Percentiles rank a stretch among this genome's conserved stretches.
Evolutionary conservation across 805 yeast species (phyloP).

Genomic region (Monosporozyma solicola): DNA sequence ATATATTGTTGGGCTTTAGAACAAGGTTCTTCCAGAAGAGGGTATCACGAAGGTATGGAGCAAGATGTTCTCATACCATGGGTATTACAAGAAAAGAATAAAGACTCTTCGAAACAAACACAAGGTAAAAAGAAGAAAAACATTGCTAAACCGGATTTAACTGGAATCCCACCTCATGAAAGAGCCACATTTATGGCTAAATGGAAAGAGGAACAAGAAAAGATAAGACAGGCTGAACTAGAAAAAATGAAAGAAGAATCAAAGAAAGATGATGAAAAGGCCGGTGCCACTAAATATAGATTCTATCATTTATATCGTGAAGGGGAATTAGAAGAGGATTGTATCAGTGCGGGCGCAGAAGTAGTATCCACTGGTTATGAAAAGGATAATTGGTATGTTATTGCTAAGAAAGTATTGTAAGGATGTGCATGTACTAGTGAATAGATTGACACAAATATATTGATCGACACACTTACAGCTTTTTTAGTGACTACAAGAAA

Average conservation of each 20-base stretch:
- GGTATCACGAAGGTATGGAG: conserved; percentile 83
- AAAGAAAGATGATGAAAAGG: conserved; percentile 17
- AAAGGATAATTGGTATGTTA: conserved; percentile 89
- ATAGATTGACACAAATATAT: not conserved
- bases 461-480: too few relatives aligned
- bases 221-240: conserved; percentile 13
- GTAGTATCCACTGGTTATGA: conserved; percentile 76
- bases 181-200: conserved; percentile 21
- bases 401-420: conserved; percentile 29
- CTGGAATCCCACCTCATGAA: conserved; percentile 20
- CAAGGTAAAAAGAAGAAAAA: conserved; percentile 15
- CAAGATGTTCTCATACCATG: conserved; percentile 95
- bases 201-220: conserved; percentile 25
- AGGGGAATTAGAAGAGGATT: conserved; percentile 76
- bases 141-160: conserved; percentile 21
- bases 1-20: conserved; percentile 97
- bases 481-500: too few relatives aligned
- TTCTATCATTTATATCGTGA: conserved; percentile 79
- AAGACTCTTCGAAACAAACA: conserved; percentile 26
- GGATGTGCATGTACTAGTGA: not conserved
- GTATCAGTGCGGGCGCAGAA: conserved; percentile 57
- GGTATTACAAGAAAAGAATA: conserved; percentile 55
- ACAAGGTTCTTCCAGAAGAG: conserved; percentile 79
- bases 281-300: conserved; percentile 54
- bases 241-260: conserved; percentile 11